Conservation (phyloP, 2,329 filamentous ascomycete species). For the Verticillium longisporum region DNA sequence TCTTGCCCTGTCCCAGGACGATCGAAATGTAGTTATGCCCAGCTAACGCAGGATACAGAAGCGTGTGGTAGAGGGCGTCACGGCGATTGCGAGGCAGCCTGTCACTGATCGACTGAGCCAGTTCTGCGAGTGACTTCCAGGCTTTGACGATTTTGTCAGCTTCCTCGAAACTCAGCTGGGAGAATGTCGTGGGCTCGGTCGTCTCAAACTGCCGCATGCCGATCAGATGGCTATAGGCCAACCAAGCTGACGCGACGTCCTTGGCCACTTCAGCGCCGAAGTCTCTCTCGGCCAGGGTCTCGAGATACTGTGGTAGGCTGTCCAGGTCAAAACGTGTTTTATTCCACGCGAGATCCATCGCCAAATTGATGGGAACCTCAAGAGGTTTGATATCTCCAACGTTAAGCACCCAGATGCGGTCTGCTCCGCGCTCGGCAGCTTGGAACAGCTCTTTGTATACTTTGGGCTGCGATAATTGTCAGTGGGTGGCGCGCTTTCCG, state of each 20-base stretch:
- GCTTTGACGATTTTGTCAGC: slow-evolving; percentile 49
- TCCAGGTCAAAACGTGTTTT: slow-evolving; percentile 36
- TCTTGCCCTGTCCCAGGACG: slow-evolving; percentile 39
- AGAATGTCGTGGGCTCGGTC: slow-evolving; percentile 51
- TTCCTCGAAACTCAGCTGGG: slow-evolving; percentile 57
- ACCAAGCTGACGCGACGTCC: slow-evolving; percentile 42
- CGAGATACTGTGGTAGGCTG: slow-evolving; percentile 38
- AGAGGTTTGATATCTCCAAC: slow-evolving; percentile 57
- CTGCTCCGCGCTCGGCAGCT: slow-evolving; percentile 47
- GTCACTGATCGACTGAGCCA: slow-evolving; percentile 38
- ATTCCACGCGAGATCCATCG: slow-evolving; percentile 52
- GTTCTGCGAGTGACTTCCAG: slow-evolving; percentile 41
- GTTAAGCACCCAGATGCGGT: slow-evolving; percentile 58
- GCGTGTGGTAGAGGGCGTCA: slow-evolving; percentile 51
- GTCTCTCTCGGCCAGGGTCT: slow-evolving; percentile 45
- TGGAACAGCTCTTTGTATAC: slow-evolving; percentile 37
- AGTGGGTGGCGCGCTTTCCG: background rate
- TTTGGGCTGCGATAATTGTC: slow-evolving; percentile 12
- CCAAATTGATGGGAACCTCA: slow-evolving; percentile 51
- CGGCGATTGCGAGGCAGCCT: slow-evolving; percentile 31
- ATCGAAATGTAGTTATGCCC: slow-evolving; percentile 50
- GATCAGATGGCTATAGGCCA: slow-evolving; percentile 36
- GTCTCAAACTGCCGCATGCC: slow-evolving; percentile 57
- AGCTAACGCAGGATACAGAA: slow-evolving; percentile 53
- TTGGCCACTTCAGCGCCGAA: slow-evolving; percentile 42